phyloP scores from a whole-genome alignment of 805 yeast genomes.

The Torulaspora franciscae region DNA sequence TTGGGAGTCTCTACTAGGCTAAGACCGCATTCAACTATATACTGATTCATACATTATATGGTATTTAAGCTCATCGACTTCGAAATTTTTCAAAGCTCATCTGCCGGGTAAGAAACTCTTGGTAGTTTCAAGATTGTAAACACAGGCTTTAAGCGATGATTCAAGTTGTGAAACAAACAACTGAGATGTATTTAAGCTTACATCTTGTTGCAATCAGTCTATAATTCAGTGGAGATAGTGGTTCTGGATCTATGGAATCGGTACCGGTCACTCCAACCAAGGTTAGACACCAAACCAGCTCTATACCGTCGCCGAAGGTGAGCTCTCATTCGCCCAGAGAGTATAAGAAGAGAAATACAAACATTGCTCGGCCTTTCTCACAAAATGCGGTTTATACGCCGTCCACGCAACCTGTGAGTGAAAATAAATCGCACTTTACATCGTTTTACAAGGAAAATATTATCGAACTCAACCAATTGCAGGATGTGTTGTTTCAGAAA shows the following conservation, averaged over 20 bases:
- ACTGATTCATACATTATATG: neutral
- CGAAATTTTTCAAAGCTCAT: slow-evolving; percentile 11
- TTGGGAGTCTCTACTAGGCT: neutral
- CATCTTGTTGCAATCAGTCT: neutral
- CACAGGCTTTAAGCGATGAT: slow-evolving; percentile 4
- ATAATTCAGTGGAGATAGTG: neutral
- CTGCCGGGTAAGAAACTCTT: slow-evolving; percentile 4
- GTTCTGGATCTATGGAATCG: slow-evolving; percentile 6
- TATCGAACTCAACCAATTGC: slow-evolving; percentile 29
- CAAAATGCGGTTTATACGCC: neutral
- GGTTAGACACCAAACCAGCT: slow-evolving; percentile 8
- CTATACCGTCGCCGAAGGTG: slow-evolving; percentile 24
- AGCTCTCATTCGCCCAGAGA: slow-evolving; percentile 17
- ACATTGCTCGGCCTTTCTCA: slow-evolving; percentile 5
- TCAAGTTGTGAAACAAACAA: neutral
- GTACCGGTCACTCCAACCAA: slow-evolving; percentile 21
- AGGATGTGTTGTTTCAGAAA: slow-evolving; percentile 25
- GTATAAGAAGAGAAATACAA: slow-evolving; percentile 13
- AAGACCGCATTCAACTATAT: neutral
- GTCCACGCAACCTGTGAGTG: neutral
- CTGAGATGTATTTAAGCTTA: neutral
- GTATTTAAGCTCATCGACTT: slow-evolving; percentile 8
- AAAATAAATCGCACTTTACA: slow-evolving; percentile 22
- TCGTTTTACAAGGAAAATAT: slow-evolving; percentile 33
- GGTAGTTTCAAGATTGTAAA: neutral